Percentiles rank a stretch among this genome's conserved stretches.
Evolutionary conservation across 768 basidiomycete species (phyloP).

Genomic region (Mycena sanguinolenta): DNA sequence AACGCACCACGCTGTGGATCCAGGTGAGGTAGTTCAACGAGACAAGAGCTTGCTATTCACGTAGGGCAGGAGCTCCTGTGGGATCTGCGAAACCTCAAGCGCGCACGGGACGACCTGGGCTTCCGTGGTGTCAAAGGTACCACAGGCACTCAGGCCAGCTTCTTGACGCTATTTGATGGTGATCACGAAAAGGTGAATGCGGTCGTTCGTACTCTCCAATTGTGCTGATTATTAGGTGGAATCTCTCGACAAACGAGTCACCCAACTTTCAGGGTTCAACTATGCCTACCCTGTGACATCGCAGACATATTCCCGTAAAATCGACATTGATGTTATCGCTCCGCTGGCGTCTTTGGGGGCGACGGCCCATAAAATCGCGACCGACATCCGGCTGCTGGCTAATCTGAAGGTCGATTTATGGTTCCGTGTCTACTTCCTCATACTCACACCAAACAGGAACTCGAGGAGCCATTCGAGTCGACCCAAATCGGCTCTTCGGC

Average conservation of each 20-base stretch:
- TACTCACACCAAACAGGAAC: conserved; percentile 66
- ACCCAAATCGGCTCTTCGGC: conserved; percentile 98
- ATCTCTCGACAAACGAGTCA: conserved; percentile 88
- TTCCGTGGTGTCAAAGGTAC: conserved; percentile 99
- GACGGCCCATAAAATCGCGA: conserved; percentile 98
- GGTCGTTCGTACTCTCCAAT: background rate
- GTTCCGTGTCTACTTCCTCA: background rate
- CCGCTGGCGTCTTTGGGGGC: conserved; percentile 93
- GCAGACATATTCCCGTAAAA: conserved; percentile 98
- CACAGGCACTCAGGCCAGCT: conserved; percentile 97
- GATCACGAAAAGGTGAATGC: conserved; percentile 86
- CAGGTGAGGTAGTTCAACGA: conserved; percentile 64
- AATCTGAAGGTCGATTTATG: conserved; percentile 79
- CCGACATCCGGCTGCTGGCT: conserved; percentile 93
- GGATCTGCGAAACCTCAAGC: conserved; percentile 85
- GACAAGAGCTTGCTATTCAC: background rate
- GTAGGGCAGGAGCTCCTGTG: conserved; percentile 84
- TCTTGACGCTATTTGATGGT: conserved; percentile 93
- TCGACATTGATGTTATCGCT: conserved; percentile 92
- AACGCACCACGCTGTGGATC: conserved; percentile 96
- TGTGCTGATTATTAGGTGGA: conserved; percentile 71
- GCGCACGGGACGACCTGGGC: too few species aligned
- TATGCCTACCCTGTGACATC: conserved; percentile 98
- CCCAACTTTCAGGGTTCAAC: conserved; percentile 90
- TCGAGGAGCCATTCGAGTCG: conserved; percentile 99